phyloP scores from a whole-genome alignment of 805 yeast species.

The Teunomyces pallodes region DNA sequence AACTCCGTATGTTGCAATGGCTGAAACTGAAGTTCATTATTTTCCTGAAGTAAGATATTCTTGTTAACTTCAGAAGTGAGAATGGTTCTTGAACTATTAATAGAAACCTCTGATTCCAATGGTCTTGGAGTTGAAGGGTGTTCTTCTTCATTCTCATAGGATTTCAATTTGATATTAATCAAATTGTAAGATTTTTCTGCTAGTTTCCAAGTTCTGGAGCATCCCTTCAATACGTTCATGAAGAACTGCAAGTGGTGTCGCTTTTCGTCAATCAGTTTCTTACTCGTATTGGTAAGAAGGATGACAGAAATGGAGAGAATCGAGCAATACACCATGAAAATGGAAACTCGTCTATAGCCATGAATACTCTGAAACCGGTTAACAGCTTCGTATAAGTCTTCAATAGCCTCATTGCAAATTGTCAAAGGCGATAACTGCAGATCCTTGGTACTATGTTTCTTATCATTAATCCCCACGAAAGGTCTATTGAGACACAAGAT shows the following conservation, averaged over 20 bases:
- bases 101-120: background rate
- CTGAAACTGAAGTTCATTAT: background rate
- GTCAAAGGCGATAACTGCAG: conserved; percentile 26
- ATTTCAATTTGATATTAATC: conserved; percentile 34
- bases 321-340: conserved; percentile 47
- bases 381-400: conserved; percentile 40
- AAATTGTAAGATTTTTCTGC: conserved; percentile 45
- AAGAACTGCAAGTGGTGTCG: conserved; percentile 35
- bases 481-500: conserved; percentile 60
- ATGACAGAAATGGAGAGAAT: conserved; percentile 45
- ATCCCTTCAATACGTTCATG: conserved; percentile 38
- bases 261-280: conserved; percentile 23
- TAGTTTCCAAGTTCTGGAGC: conserved; percentile 47
- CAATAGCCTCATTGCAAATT: conserved; percentile 40
- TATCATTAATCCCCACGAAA: conserved; percentile 42
- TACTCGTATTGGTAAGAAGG: conserved; percentile 31
- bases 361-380: conserved; percentile 35
- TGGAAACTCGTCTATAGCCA: conserved; percentile 42
- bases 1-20: background rate
- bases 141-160: conserved; percentile 10
- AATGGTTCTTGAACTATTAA: background rate
- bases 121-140: background rate
- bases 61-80: background rate
- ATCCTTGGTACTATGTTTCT: conserved; percentile 11
- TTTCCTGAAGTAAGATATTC: background rate